Base-by-base conservation (phyloP, 164 flowering plant species). In the Chimonanthus salicifolius region DNA sequence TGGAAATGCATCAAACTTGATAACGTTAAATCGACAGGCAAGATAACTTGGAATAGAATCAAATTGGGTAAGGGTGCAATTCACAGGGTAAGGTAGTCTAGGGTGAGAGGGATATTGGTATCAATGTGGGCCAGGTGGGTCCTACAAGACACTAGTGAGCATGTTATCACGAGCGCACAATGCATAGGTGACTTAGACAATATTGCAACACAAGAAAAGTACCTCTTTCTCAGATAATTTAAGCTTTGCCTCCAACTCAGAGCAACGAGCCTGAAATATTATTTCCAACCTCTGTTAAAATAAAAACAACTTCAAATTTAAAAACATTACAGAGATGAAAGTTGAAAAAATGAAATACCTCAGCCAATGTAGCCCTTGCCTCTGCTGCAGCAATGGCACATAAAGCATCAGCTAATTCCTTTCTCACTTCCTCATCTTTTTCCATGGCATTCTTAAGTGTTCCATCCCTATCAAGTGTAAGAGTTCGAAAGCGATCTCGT, bases 321-420 rank as follows among this genome's bases (percentile, higher is more conserved):
- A 66, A 44, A 44, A 10, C 45, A 44, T n/a, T 33, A 33, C 33
- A 33, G 33, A 33, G 33, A 33, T 33, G 33, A 33, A 33, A 33
- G 33, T 33, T 33, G 45, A 13, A 66, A 49, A 49, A 70, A 76
- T 64, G 2, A 72, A 68, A 75, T 0, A 89, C 98, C 92, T 92
- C 98, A 20, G 99, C 89, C 62, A 82, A 85, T 71, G 91, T 83
- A 62, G 97, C 97, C 80, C 91, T 87, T 49, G 92, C 66, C 82
- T 93, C 94, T 76, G 97, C 92, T 67, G 87, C 82, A 18, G 92
- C 75, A 71, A 83, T 83, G 75, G 86, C 84, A 69, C 68, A 89
- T 80, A 85, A 76, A 4, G 94, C 89, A 75, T 85, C 82, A 20
- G 87, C 82, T 76, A 89, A 81, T 76, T 93, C 87, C 72, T 89